Evolutionary conservation across 2,329 filamentous ascomycete species (phyloP), one percentile per base, ranked within the genome.

Genomic region (Plectosphaerella plurivora): DNA sequence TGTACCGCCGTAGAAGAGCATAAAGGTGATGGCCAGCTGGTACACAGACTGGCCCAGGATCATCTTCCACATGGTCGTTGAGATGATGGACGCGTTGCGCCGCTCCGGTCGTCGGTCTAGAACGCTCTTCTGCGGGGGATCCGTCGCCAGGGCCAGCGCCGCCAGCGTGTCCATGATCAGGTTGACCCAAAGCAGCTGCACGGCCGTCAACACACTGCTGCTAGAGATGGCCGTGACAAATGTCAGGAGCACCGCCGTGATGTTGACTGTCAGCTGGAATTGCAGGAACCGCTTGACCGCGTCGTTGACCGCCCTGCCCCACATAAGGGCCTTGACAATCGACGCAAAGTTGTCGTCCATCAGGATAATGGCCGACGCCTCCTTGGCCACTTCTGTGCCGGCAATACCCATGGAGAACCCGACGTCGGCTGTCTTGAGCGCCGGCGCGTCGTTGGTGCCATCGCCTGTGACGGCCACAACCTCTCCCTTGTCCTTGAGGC

Each of bases 1-100:
- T 70, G 70, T 48, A 79, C 83, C 33, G 22, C 82, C 90, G 60
- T 92, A 97, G 73, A 92, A 92, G 22, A 97, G 79, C 56, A 93
- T 77, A 59, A 97, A 87, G 0, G 91, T 84, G 47, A 84, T 81
- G 20, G 86, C 83, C 5, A 97, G 82, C 68, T 97, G 92, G 69
- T 94, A 97, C 53, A 96, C 78, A 2, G 91, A 84, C 68, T 97
- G 91, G 3, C 92, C 93, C 45, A 96, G 80, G 56, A 97, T 97
- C 93, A 97, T 97, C 78, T 97, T 97, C 93, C 93, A 96, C 93
- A 97, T 97, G 16, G 88, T 92, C 35, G 87, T 76, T 1, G 91
- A 95, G 61, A 97, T 94, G 56, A 84, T 83, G 42, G 77, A 74
- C 4, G 79, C 67, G 22, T 76, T 77, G 63, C 79, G 80, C 54